Base-by-base conservation (phyloP, 495 filamentous ascomycete genomes). In the Tetracladium setigerum region DNA sequence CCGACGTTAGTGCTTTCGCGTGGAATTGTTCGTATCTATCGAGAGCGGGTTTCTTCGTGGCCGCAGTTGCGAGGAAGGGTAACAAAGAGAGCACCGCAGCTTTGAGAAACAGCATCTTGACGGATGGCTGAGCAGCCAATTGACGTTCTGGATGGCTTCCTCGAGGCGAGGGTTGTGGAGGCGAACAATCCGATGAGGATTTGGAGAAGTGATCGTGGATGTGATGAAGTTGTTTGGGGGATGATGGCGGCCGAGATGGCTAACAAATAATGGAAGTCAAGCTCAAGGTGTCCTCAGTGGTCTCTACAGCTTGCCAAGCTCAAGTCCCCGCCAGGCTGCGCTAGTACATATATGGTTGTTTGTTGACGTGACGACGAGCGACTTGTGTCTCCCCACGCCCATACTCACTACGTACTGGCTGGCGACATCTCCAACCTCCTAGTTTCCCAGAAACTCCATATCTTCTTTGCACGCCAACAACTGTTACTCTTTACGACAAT, bases 21-120 rank as follows among this genome's bases (percentile, higher is more conserved):
- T 84, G 78, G 67, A 84, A 89, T 44, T 71, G 68, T 38, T 77
- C 60, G 66, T 94, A 95, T 52, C 68, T 69, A 46, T 77, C 67
- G 44, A 60, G 65, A 41, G 72, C 58, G 30, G 74, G 46, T 56
- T 70, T 74, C 60, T 80, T 83, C 48, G 81, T 75, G 46, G 74
- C 73, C 54, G 80, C 56, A 60, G 68, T 67, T 47, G 77, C 52
- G 58, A 77, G 57, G 58, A 70, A 53, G 59, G 84, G 66, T 57
- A 78, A 34, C 53, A 70, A 52, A 11, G 49, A 47, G 50, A 73
- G 57, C 24, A 65, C 67, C 49, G 86, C 69, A 48, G 80, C 59
- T 59, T 77, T 73, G 64, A 84, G 63, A 27, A 77, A 71, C 52
- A 69, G 68, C 74, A 81, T 77, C 34, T 58, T 73, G 22, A 27